Percentiles rank a stretch among this genome's conserved stretches.
Evolutionary conservation across 2,329 filamentous ascomycete species (phyloP).

Genomic region (Xylaria arbuscula): DNA sequence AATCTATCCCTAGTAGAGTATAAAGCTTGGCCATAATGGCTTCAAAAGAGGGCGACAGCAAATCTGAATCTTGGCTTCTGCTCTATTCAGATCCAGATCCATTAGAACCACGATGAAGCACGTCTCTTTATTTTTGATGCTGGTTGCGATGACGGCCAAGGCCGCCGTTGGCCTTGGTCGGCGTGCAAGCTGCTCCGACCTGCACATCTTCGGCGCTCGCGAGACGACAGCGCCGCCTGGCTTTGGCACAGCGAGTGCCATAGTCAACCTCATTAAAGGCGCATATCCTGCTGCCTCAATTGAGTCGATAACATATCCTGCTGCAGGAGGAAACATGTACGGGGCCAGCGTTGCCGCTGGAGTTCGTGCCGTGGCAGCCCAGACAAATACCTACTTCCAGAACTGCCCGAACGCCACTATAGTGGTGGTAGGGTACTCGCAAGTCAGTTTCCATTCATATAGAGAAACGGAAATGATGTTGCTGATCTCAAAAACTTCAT

Average conservation of each 20-base stretch:
- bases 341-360: conserved; percentile 64
- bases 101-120: conserved; percentile 19
- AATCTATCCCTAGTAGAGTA: neutral
- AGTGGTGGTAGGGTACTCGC: conserved; percentile 70
- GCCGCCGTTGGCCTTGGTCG: conserved; percentile 10
- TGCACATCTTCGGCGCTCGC: conserved; percentile 62
- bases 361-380: conserved; percentile 61
- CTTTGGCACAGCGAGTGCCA: conserved; percentile 57
- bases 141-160: conserved; percentile 5
- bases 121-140: conserved; percentile 6
- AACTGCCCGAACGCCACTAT: conserved; percentile 66
- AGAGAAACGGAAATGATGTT: neutral
- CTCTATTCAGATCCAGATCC: neutral
- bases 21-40: neutral
- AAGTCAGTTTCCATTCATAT: conserved; percentile 53
- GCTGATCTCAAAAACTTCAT: neutral
- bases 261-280: conserved; percentile 57
- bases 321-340: conserved; percentile 66
- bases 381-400: conserved; percentile 60
- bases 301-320: conserved; percentile 63
- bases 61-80: neutral
- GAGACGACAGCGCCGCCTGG: conserved; percentile 61
- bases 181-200: conserved; percentile 52
- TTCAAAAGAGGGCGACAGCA: conserved; percentile 1
- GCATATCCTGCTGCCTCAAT: conserved; percentile 52